Evolutionary conservation across 1,139 yeast species (phyloP).

Genomic region (Torulaspora pretoriensis): DNA sequence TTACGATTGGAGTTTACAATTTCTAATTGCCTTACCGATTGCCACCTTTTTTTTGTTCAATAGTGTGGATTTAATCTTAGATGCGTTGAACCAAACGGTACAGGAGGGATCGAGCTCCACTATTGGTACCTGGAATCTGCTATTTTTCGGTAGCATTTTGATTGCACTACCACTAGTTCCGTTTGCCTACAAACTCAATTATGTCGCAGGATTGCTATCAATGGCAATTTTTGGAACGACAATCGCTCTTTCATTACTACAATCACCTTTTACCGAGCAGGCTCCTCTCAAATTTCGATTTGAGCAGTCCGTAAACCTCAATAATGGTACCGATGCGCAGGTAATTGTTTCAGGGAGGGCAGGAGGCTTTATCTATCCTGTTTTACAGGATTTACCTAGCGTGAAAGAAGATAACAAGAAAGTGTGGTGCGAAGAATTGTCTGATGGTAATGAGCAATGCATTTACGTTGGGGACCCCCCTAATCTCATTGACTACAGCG

Average conservation of each 20-base stretch:
- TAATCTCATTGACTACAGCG: conserved; percentile 44
- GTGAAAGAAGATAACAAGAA: conserved; percentile 40
- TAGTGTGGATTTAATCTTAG: conserved; percentile 49
- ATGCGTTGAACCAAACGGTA: conserved; percentile 63
- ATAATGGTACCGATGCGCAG: conserved; percentile 33
- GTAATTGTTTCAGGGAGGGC: conserved; percentile 52
- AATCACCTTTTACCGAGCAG: conserved; percentile 51
- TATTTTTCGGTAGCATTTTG: conserved; percentile 40
- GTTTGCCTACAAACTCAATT: conserved; percentile 65
- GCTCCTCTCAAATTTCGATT: conserved; percentile 71
- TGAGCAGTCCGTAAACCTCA: conserved; percentile 52
- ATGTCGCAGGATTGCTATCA: conserved; percentile 44
- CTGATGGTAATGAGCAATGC: conserved; percentile 52
- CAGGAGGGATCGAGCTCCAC: conserved; percentile 58
- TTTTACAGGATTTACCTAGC: conserved; percentile 61
- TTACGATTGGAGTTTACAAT: conserved; percentile 82
- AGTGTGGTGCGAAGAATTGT: conserved; percentile 39
- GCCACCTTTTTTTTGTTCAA: conserved; percentile 47
- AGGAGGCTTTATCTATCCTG: conserved; percentile 40
- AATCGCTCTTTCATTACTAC: conserved; percentile 39
- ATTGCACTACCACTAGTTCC: conserved; percentile 62
- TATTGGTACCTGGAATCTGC: conserved; percentile 43
- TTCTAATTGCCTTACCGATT: conserved; percentile 62
- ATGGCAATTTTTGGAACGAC: conserved; percentile 40
- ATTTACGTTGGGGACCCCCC: conserved; percentile 54